Evolutionary conservation across 805 yeast species (phyloP).

Genomic region (Sporopachydermia lactativora): DNA sequence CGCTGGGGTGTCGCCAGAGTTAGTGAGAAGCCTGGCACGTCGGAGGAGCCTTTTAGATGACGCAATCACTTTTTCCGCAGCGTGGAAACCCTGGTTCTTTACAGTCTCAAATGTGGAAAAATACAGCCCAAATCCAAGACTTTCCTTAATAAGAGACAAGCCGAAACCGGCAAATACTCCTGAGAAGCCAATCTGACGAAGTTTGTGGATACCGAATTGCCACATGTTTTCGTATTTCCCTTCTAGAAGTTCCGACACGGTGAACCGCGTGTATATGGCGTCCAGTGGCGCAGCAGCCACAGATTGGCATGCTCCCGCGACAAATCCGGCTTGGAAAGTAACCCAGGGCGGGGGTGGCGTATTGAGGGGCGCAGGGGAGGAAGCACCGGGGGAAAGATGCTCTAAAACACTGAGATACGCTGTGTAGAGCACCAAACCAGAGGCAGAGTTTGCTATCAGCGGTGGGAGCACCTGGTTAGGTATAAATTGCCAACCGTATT

Average conservation of each 20-base stretch:
- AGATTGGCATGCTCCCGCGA: constrained; percentile 84
- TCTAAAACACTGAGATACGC: constrained; percentile 51
- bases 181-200: constrained; percentile 57
- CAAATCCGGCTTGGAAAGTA: constrained; percentile 60
- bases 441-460: constrained; percentile 69
- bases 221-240: constrained; percentile 62
- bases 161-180: constrained; percentile 88
- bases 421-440: constrained; percentile 77
- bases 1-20: not conserved
- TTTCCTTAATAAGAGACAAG: constrained; percentile 66
- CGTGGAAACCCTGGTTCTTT: constrained; percentile 49
- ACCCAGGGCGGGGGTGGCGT: constrained; percentile 4
- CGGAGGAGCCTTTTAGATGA: not conserved
- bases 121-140: constrained; percentile 69
- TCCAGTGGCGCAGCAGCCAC: constrained; percentile 88
- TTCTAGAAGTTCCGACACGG: constrained; percentile 55
- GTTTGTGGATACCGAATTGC: constrained; percentile 56
- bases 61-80: constrained; percentile 5
- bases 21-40: not conserved
- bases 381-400: not conserved
- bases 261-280: constrained; percentile 74
- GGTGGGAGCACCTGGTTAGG: constrained; percentile 86
- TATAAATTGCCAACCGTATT: constrained; percentile 76
- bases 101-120: constrained; percentile 70
- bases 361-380: not conserved